Conservation (phyloP, 805 yeast genomes). For the Schwanniomyces vanrijiae region DNA sequence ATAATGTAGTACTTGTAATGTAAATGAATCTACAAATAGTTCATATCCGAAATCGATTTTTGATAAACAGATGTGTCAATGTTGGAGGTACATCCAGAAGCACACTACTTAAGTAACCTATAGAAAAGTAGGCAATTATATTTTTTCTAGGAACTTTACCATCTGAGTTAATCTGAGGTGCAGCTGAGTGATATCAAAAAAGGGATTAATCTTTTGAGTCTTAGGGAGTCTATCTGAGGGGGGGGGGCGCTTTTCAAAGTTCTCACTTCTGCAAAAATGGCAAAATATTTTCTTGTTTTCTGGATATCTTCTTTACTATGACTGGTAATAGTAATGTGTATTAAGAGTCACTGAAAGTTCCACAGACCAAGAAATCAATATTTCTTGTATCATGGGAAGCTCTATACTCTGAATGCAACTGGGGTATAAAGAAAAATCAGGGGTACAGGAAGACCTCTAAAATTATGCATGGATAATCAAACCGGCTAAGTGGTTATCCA, state of each 20-base stretch:
- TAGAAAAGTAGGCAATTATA: no score
- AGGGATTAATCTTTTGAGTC: background rate
- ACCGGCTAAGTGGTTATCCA: background rate
- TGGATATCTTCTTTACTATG: background rate
- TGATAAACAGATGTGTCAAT: no score
- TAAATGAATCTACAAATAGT: no score
- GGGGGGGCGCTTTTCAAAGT: background rate
- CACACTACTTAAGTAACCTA: no score
- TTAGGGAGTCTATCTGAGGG: background rate
- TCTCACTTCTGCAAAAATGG: no score
- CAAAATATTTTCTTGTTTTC: background rate
- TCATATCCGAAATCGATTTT: no score
- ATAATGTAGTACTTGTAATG: no score
- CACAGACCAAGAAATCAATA: background rate
- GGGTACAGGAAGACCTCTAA: background rate
- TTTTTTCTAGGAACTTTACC: background rate
- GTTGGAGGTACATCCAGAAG: no score
- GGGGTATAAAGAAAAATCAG: background rate
- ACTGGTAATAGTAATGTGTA: background rate
- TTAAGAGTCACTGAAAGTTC: background rate
- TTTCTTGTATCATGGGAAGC: background rate
- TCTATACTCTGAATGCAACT: background rate
- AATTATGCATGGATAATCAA: background rate
- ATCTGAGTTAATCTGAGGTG: background rate
- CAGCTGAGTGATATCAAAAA: background rate